Conservation (phyloP, 2,329 filamentous ascomycete genomes). For the Aspergillus sp. region DNA sequence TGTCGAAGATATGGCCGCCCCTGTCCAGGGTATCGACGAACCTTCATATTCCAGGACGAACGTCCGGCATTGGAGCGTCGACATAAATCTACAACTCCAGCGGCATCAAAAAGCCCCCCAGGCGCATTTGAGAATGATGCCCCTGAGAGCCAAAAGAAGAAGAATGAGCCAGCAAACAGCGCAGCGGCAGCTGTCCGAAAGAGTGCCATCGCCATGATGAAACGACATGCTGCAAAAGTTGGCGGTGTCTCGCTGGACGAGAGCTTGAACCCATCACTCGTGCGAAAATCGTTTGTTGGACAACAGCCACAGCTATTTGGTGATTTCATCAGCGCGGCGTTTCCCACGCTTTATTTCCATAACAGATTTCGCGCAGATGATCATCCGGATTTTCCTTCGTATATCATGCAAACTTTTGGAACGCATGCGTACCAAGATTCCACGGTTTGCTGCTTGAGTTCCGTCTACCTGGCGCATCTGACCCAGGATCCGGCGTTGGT, state of each 20-base stretch:
- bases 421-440: conserved; percentile 18
- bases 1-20: conserved; percentile 31
- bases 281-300: conserved; percentile 14
- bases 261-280: conserved; percentile 14
- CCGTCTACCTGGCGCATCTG: conserved; percentile 20
- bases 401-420: conserved; percentile 19
- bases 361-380: conserved; percentile 20
- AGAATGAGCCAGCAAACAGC: background rate
- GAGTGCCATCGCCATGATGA: conserved; percentile 22
- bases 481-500: conserved; percentile 17
- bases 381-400: conserved; percentile 16
- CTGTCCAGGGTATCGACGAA: conserved; percentile 31
- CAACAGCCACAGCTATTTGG: conserved; percentile 19
- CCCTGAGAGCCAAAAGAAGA: background rate
- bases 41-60: conserved; percentile 36
- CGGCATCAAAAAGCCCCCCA: conserved; percentile 1
- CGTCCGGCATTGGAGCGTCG: conserved; percentile 28
- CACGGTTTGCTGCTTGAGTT: conserved; percentile 21
- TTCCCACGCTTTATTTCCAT: conserved; percentile 23
- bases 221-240: conserved; percentile 11
- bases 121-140: too few species aligned
- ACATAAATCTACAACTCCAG: conserved; percentile 11
- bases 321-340: conserved; percentile 21
- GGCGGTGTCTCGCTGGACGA: conserved; percentile 11
- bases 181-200: conserved; percentile 14